Base-by-base conservation (phyloP, 495 filamentous ascomycete species). In the Hypoxylon perforatum region DNA sequence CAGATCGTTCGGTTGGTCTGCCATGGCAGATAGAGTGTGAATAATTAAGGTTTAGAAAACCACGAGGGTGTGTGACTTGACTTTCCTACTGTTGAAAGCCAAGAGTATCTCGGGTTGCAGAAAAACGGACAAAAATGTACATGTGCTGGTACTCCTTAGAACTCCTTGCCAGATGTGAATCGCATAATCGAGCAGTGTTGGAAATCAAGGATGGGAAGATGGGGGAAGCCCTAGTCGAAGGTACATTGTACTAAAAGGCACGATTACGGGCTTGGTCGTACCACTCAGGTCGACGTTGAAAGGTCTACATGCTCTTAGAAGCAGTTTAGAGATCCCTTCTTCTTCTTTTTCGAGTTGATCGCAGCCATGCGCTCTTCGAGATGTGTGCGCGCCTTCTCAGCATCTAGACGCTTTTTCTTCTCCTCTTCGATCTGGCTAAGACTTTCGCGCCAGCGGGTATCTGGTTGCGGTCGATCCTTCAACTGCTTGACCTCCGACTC, bases 341-440 rank as follows among this genome's bases (percentile, higher is more conserved):
- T 92, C 88, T 97, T 97, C 83, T 94, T 97, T 80, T 93, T 93
- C 25, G 25, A 7, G 25, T 7, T 28, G 3, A 28, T 28, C 7
- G 25, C 7, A 28, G 25, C 89, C 94, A 99, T 97, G 11, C 93
- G 85, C 81, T 96, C 92, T 77, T 99, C 95, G 3, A 98, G 84
- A 71, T 96, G 30, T 10, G 7, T 4, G 30, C 25, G 7, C 8
- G 8, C 30, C 30, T 33, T 33, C 78, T 99, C 95, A 22, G 96
- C 93, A 67, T 96, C 91, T 47, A 87, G 82, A 17, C 96, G 84
- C 71, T 93, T 93, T 74, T 88, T 91, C 33, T 93, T 84, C 82
- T 97, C 96, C 73, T 98, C 93, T 76, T 99, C 95, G 10, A 99
- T 92, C 60, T 91, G 90, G 65, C 97, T 92, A 70, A 98, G 85